Evolutionary conservation across 305 asterid genomes (phyloP), one percentile per base, ranked within the genome.

Genomic region (Petunia hybrid): DNA sequence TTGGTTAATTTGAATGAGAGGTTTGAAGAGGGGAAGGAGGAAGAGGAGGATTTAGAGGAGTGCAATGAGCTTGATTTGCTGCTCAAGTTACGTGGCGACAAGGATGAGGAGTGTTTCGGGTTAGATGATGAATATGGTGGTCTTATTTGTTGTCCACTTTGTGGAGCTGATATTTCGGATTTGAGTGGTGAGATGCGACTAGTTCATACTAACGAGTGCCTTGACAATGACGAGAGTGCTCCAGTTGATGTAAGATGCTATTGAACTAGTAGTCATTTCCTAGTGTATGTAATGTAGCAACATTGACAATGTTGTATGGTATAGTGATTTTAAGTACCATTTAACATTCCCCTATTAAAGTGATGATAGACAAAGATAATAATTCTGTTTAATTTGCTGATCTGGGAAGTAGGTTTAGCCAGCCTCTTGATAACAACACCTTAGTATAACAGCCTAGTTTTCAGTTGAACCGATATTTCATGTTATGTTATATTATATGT

Each of bases 121-220:
- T 31, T 46, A 14, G 76, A 41, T 2, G 82, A 53, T 31, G 80
- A 60, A 36, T 43, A 41, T 42, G 41, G 8, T 73, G 60, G 71
- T 83, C 69, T 51, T 55, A 78, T 95, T 82, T 83, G 83, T 74
- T 95, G 99, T 81, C 99, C 99, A 40, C 84, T 94, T 39, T 94
- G 99, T 80, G 98, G 93, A 77, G 83, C 85, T 51, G 98, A 92
- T 85, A 86, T 95, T 60, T 91, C 98, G 40, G 90, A 43, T 76
- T 64, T 91, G 89, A 87, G 85, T 48, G 92, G 89, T 80, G 94
- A 89, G 40, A 59, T 79, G 82, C 90, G 91, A 85, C 93, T 88
- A 87, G 76, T 88, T 81, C 99, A 95, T 81, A 92, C 96, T 5
- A 95, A 95, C 82, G 91, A 89, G 80, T 96, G 99, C 86, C 93